Conservation (phyloP, 441 rosid genomes). For the Flueggea neowawraea region DNA sequence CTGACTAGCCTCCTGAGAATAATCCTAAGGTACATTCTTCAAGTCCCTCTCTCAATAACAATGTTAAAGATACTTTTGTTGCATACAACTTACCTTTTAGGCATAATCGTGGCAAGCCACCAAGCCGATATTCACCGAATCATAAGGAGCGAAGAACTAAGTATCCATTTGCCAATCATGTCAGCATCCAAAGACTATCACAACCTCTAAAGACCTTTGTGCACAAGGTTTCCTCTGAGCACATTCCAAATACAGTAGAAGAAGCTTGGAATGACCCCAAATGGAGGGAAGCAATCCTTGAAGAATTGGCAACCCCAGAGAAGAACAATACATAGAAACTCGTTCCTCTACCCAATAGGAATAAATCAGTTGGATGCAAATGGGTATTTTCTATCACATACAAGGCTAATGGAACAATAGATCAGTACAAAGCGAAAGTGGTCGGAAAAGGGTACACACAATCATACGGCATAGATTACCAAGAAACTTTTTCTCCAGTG, state of each 20-base stretch:
- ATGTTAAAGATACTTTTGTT: not conserved
- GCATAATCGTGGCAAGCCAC: not conserved
- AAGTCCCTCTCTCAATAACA: not conserved
- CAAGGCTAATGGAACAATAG: not conserved
- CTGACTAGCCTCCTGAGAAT: slow-evolving; percentile 6
- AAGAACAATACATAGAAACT: not conserved
- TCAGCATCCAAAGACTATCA: not conserved
- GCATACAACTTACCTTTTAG: not conserved
- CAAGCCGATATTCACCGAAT: not conserved
- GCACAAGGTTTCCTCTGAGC: not conserved
- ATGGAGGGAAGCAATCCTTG: not conserved
- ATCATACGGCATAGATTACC: too few relatives aligned
- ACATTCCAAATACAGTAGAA: not conserved
- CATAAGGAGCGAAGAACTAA: too few relatives aligned
- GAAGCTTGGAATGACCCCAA: not conserved
- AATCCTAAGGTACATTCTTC: not conserved
- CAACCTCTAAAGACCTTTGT: not conserved
- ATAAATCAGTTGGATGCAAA: not conserved
- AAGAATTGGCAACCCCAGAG: not conserved
- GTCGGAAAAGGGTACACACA: too few relatives aligned
- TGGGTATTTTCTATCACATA: not conserved
- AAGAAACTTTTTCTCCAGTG: too few relatives aligned
- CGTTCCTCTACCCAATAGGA: not conserved
- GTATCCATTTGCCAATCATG: not conserved
- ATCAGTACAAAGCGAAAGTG: too few relatives aligned